These are phyloP conservation scores for Colletotrichum zoysiae DNA, from an alignment of 2,329 filamentous ascomycete species.

Conservation along the genomic window DNA sequence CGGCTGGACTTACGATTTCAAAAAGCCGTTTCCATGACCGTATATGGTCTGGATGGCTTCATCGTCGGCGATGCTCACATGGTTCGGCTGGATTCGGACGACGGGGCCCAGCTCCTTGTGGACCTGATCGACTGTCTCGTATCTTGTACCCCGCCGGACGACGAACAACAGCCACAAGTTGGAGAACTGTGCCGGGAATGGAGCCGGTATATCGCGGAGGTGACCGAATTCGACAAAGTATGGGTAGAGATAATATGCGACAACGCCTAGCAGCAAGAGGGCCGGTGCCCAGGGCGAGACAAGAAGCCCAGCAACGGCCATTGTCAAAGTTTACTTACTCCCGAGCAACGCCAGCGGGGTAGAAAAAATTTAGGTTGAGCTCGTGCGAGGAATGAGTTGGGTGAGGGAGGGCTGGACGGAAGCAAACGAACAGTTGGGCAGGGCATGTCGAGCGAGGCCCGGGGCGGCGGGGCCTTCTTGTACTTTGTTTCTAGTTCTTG, in stretches of 20 bases:
- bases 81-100: slow-evolving; percentile 85
- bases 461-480: slow-evolving; percentile 16
- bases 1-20: slow-evolving; percentile 70
- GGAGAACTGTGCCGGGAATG: slow-evolving; percentile 74
- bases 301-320: slow-evolving; percentile 35
- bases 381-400: neutral
- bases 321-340: neutral
- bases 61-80: slow-evolving; percentile 85
- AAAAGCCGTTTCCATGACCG: slow-evolving; percentile 81
- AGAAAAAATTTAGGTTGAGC: neutral
- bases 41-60: slow-evolving; percentile 83
- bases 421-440: neutral
- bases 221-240: slow-evolving; percentile 68
- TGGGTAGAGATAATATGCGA: slow-evolving; percentile 58
- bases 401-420: neutral
- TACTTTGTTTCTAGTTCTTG: neutral
- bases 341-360: neutral
- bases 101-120: slow-evolving; percentile 85
- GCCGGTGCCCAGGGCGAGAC: slow-evolving; percentile 38
- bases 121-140: slow-evolving; percentile 73
- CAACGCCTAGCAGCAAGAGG: slow-evolving; percentile 23
- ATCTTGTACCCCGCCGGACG: slow-evolving; percentile 74
- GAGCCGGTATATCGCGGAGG: slow-evolving; percentile 70
- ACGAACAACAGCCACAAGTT: slow-evolving; percentile 84
- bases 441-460: neutral